A percentile compares a stretch with the other conserved stretches of the same genome.
Conservation (phyloP, 2,329 filamentous ascomycete genomes). For the Neonectria punicea region DNA sequence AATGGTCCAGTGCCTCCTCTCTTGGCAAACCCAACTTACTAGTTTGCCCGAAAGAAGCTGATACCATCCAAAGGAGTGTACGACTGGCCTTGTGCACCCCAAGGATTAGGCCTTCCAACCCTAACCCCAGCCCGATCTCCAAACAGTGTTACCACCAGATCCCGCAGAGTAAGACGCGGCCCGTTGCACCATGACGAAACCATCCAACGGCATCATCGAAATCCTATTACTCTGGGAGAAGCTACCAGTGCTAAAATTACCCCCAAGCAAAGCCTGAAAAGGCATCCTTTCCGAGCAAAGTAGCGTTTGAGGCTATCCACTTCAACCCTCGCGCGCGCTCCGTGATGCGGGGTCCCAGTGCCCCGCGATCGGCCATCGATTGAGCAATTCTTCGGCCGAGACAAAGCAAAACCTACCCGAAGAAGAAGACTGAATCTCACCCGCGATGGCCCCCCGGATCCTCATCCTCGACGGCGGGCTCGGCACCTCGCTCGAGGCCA, state of each 20-base stretch:
- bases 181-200: not conserved
- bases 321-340: not conserved
- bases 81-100: no score
- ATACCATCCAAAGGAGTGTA: no score
- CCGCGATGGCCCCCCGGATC: constrained; percentile 46
- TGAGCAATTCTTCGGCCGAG: not conserved
- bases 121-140: no score
- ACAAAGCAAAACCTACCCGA: not conserved
- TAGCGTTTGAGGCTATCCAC: constrained; percentile 9
- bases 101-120: no score
- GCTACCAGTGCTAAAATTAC: not conserved
- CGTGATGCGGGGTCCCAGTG: constrained; percentile 13
- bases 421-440: not conserved
- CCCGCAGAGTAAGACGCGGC: not conserved
- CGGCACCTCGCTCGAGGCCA: constrained; percentile 72
- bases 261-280: no score
- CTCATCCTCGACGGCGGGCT: constrained; percentile 73
- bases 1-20: not conserved
- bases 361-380: constrained; percentile 19
- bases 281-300: not conserved
- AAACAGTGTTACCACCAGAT: no score
- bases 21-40: not conserved
- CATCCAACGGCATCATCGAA: not conserved
- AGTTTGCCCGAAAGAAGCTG: no score
- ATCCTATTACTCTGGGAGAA: no score